Evolutionary conservation across 768 basidiomycete genomes (phyloP), one percentile per base, ranked within the genome.

Genomic region (Dioszegia crocea): DNA sequence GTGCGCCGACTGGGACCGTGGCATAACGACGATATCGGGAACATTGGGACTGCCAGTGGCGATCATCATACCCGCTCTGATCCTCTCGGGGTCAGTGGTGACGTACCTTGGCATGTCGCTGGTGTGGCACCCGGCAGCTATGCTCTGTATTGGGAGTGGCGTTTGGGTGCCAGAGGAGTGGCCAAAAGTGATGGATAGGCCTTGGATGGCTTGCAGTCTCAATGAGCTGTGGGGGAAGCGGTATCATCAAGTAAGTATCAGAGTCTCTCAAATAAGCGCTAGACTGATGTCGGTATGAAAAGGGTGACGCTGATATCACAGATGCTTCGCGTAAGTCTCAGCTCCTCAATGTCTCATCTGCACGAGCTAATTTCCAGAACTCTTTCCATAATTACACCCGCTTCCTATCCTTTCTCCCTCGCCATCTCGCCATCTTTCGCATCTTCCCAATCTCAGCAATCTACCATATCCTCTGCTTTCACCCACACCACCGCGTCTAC

Each of bases 171-270:
- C 46, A 8, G 54, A 61, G 24, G 54, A 61, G 27, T 61, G 47
- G 29, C 60, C 60, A 24, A 43, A 29, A n/a, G 11, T 57, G 36
- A 57, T 46, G 41, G 14, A 36, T 21, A 48, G 41, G 19, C 54
- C 55, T 2, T 51, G 24, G 27, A 17, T 41, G 17, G 10, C 60
- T 27, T 36, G 33, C 12, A 61, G 55, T 24, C 10, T 61, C 27
- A 51, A 43, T 39, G 54, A 57, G 29, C 48, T 57, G 10, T 57
- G 60, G 60, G 55, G 55, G 3, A 50, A 43, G 30, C 45, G 60
- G 40, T 61, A 47, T 26, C 60, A 57, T 45, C 60, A 61, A 53
- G 45, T 33, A 27, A 50, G 52, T 27, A n/a, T n/a, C n/a, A n/a
- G n/a, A n/a, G n/a, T n/a, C n/a, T n/a, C n/a, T n/a, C n/a, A n/a